phyloP scores from a whole-genome alignment of 2,329 filamentous ascomycete species.

The Talaromyces sp. region DNA sequence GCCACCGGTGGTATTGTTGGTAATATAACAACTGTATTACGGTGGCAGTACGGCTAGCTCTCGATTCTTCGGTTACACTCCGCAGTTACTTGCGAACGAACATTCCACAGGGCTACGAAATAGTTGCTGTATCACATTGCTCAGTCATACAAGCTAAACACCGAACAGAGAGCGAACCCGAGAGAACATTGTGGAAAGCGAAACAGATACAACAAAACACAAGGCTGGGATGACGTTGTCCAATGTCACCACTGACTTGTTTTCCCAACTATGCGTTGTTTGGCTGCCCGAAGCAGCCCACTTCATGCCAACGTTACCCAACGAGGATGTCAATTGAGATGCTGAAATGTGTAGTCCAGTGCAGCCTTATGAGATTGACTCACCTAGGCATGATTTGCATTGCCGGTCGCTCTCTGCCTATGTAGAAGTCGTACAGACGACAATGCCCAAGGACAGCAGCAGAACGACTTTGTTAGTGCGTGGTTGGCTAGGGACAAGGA shows the following conservation, averaged over 20 bases:
- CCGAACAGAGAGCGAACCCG: neutral
- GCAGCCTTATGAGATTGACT: conserved; percentile 2
- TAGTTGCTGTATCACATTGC: neutral
- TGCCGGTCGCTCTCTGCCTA: neutral
- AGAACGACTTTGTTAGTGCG: neutral
- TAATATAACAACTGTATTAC: neutral
- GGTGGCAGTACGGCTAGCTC: neutral
- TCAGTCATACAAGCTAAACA: neutral
- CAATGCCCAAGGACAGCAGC: neutral
- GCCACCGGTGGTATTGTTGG: neutral
- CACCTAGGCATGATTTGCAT: neutral
- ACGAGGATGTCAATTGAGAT: neutral
- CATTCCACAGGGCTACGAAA: neutral
- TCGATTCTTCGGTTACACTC: neutral
- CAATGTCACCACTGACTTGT: neutral
- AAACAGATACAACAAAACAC: neutral
- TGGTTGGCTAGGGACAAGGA: neutral
- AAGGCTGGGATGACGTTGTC: neutral
- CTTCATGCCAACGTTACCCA: conserved; percentile 7
- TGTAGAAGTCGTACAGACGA: neutral
- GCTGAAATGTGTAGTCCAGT: neutral
- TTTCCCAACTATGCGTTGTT: neutral
- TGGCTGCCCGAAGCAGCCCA: conserved; percentile 14
- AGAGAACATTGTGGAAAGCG: neutral
- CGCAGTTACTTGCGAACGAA: neutral